Evolutionary conservation across 192 early-diverging fungal genomes (phyloP), one percentile per base, ranked within the genome.

Genomic region (Borealophlyctis nickersoniae): DNA sequence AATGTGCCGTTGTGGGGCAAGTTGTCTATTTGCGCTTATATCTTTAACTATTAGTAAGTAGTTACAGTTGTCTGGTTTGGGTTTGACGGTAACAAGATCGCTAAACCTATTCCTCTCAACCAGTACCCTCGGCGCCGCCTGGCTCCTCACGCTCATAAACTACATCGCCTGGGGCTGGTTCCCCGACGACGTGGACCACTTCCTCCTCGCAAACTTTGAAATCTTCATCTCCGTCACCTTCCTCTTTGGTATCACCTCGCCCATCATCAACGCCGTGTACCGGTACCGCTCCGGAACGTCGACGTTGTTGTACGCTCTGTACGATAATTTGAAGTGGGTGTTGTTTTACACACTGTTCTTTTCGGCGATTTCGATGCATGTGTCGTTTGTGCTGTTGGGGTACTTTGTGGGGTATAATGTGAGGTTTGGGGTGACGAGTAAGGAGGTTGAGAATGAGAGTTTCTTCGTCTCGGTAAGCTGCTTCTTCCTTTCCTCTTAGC

Each of bases 391-490:
- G 19, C 65, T 66, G 9, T 5, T 66, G n/a, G 5, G 61, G 13
- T 65, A 66, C 27, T 66, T 66, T 39, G 9, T 66, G 7, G 65
- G 65, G 11, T 66, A 69, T 9, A 70, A 67, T 45, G 68, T 66
- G 65, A 34, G 9, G 19, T 66, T 65, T 65, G n/a, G 7, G 26
- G 32, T 58, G 23, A 63, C 61, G 24, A 24, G 59, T 5, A 63
- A 63, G 61, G 61, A 63, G 58, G 23, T 60, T 13, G 57, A 63
- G 52, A 7, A 7, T 7, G 23, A 11, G 9, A 59, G 9, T 31
- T 59, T 59, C 9, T 59, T 59, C 7, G 39, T 45, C 19, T 45
- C 9, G 39, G 19, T 7, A 45, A 45, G 39, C 7, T 45, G 7
- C 19, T 45, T 7, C 9, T 45, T 45, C 7, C 9, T 45, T 45